These are phyloP conservation scores for Eruca vesicaria DNA, from an alignment of 441 rosid species.

Conservation along the genomic window DNA sequence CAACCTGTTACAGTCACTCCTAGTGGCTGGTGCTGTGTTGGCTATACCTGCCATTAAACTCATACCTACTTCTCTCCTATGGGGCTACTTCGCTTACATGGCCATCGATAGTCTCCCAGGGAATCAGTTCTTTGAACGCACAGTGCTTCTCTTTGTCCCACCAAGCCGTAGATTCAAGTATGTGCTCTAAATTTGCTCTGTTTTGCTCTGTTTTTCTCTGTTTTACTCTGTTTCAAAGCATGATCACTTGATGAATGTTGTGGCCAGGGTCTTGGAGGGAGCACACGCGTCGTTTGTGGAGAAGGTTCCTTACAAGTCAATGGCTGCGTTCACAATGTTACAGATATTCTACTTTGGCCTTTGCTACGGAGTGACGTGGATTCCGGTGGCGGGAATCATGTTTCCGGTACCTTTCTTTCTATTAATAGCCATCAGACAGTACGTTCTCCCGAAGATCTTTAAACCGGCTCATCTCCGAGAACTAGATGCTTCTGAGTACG, in stretches of 20 bases:
- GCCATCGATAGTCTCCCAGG: constrained; percentile 90
- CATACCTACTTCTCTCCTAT: constrained; percentile 76
- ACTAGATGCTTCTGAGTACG: constrained; percentile 80
- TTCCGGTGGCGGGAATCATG: constrained; percentile 72
- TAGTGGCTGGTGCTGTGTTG: constrained; percentile 52
- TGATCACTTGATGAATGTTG: neutral
- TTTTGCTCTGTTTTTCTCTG: neutral
- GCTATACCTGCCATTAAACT: constrained; percentile 59
- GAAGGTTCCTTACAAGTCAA: constrained; percentile 59
- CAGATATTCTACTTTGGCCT: constrained; percentile 61
- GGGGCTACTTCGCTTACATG: constrained; percentile 93
- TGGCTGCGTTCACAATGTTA: constrained; percentile 57
- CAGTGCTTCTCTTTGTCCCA: constrained; percentile 62
- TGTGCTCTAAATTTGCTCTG: neutral
- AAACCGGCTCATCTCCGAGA: constrained; percentile 54
- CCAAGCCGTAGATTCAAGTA: constrained; percentile 71
- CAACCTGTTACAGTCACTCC: constrained; percentile 68
- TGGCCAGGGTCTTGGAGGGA: constrained; percentile 63
- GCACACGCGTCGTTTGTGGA: constrained; percentile 78
- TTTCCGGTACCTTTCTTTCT: constrained; percentile 79
- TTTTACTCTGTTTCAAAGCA: neutral
- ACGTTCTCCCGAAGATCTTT: constrained; percentile 64
- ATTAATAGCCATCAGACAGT: constrained; percentile 60
- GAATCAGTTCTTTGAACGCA: constrained; percentile 82
- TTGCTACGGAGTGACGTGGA: constrained; percentile 85